These are phyloP conservation scores for Megacollybia marginata DNA, from an alignment of 768 basidiomycete genomes.

Conservation along the genomic window DNA sequence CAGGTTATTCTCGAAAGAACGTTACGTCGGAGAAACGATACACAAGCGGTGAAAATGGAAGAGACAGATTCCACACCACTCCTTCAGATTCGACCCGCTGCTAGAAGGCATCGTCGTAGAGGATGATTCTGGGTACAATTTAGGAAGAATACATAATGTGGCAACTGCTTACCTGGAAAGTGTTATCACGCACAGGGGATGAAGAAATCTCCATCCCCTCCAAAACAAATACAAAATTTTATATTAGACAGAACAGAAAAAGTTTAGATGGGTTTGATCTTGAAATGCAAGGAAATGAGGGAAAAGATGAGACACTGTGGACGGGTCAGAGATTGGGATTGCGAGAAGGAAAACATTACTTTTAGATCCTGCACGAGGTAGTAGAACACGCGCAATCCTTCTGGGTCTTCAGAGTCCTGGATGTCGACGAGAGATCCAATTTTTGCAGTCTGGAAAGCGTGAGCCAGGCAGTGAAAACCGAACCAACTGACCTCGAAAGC, in stretches of 20 bases:
- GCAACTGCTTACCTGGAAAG: no score
- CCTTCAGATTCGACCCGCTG: no score
- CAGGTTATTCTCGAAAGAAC: no score
- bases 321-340: neutral
- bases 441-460: slow-evolving; percentile 78
- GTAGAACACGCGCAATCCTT: slow-evolving; percentile 96
- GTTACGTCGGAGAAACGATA: no score
- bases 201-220: no score
- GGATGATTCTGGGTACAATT: no score
- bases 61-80: no score
- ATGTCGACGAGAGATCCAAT: slow-evolving; percentile 96
- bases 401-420: slow-evolving; percentile 94
- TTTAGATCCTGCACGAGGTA: slow-evolving; percentile 98
- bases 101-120: no score
- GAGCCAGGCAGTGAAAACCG: neutral
- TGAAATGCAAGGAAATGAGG: slow-evolving; percentile 97
- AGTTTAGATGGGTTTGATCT: slow-evolving; percentile 93
- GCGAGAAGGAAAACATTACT: slow-evolving; percentile 32
- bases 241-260: neutral
- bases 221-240: no score
- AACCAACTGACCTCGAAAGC: slow-evolving; percentile 66
- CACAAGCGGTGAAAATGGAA: no score
- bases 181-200: no score
- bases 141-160: no score
- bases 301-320: slow-evolving; percentile 94